Evolutionary conservation across 495 filamentous ascomycete genomes (phyloP).

Genomic region (Glonium stellatum): DNA sequence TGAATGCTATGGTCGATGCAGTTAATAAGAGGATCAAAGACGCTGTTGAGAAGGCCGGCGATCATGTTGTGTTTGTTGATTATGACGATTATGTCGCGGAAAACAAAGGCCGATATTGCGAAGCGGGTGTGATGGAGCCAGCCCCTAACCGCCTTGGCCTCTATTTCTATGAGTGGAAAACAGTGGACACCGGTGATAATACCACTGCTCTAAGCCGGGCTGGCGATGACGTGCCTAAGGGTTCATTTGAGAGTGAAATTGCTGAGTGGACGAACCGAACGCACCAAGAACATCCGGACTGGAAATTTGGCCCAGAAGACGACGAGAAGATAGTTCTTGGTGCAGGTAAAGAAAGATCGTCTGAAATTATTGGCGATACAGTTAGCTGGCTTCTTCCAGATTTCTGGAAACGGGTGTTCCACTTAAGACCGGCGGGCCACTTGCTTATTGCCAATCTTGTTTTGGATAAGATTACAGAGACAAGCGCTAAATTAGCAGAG

Average conservation of each 20-base stretch:
- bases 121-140: conserved; percentile 17
- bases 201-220: conserved; percentile 3
- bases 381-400: conserved; percentile 22
- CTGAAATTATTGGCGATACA: conserved; percentile 13
- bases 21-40: conserved; percentile 13
- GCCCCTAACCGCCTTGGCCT: conserved; percentile 15
- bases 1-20: conserved; percentile 12
- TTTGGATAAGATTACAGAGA: conserved; percentile 7
- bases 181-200: conserved; percentile 16
- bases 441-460: conserved; percentile 13
- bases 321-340: conserved; percentile 1
- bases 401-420: conserved; percentile 22
- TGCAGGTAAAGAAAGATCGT: neutral
- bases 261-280: conserved; percentile 15
- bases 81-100: conserved; percentile 11
- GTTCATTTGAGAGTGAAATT: conserved; percentile 17
- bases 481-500: neutral
- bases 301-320: conserved; percentile 15
- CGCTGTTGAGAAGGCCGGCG: conserved; percentile 6
- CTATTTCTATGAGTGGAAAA: conserved; percentile 23
- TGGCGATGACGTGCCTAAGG: conserved; percentile 15
- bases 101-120: conserved; percentile 17
- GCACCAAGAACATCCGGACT: conserved; percentile 19
- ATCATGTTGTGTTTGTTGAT: conserved; percentile 16
- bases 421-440: conserved; percentile 17